Percentiles rank a stretch among this genome's conserved stretches.
Evolutionary conservation across 1,139 yeast species (phyloP).

Genomic region (Pichiaceae sp.): DNA sequence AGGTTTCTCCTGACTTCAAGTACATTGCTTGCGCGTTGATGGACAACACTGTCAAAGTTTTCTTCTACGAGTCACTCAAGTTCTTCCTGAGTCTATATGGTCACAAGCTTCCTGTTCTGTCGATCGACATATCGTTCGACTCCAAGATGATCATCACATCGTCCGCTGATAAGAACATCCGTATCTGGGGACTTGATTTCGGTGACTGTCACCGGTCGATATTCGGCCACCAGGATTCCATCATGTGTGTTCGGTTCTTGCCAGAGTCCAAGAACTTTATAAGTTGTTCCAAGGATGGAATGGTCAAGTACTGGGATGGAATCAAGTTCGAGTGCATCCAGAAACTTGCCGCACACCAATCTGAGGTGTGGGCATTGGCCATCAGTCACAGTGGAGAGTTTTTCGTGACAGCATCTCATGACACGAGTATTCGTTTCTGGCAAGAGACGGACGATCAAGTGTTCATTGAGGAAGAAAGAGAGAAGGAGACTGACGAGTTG

Average conservation of each 20-base stretch:
- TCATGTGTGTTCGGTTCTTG: conserved; percentile 78
- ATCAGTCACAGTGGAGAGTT: conserved; percentile 65
- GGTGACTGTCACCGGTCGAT: conserved; percentile 98
- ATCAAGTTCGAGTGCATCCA: conserved; percentile 93
- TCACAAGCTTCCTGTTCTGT: conserved; percentile 86
- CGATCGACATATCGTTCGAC: conserved; percentile 84
- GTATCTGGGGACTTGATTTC: conserved; percentile 97
- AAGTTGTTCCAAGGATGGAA: conserved; percentile 83
- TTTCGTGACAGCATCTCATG: conserved; percentile 86
- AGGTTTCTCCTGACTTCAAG: conserved; percentile 74
- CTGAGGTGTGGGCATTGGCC: conserved; percentile 89
- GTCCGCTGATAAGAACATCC: conserved; percentile 94
- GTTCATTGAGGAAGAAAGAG: conserved; percentile 91
- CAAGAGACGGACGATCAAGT: conserved; percentile 88
- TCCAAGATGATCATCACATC: conserved; percentile 83
- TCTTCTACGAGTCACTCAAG: conserved; percentile 78
- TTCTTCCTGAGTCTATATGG: conserved; percentile 87
- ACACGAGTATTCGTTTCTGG: conserved; percentile 89
- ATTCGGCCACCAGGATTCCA: conserved; percentile 94
- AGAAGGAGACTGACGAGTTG: conserved; percentile 86
- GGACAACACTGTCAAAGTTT: conserved; percentile 91
- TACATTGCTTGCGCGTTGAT: conserved; percentile 76
- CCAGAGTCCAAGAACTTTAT: conserved; percentile 84
- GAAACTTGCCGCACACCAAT: conserved; percentile 77
- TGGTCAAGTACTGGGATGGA: conserved; percentile 96